These are phyloP conservation scores for Halenospora varia DNA, from an alignment of 495 filamentous ascomycete genomes.

Conservation along the genomic window DNA sequence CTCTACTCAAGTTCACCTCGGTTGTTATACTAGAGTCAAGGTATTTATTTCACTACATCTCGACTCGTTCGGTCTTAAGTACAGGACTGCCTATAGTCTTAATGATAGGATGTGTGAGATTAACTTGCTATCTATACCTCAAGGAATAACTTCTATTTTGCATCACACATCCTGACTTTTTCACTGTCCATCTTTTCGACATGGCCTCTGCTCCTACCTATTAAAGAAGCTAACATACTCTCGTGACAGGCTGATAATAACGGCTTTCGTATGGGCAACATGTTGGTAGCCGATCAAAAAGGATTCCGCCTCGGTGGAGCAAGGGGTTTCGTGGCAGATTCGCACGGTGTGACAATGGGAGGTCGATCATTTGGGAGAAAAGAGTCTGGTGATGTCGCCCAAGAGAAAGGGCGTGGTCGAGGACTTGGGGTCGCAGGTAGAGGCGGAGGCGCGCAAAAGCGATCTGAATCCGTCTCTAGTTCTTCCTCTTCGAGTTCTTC, in stretches of 20 bases:
- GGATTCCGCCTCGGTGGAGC: slow-evolving; percentile 29
- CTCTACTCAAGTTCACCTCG: not conserved
- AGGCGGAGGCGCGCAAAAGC: not conserved
- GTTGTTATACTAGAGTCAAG: too few species aligned
- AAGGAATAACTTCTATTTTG: too few species aligned
- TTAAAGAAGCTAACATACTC: not conserved
- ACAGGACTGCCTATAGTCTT: too few species aligned
- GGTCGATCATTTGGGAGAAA: slow-evolving; percentile 8
- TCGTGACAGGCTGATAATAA: slow-evolving; percentile 3
- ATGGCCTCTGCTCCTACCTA: not conserved
- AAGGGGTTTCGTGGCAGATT: slow-evolving; percentile 17
- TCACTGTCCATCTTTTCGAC: not conserved
- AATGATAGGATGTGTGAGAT: too few species aligned
- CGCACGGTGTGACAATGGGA: slow-evolving; percentile 30
- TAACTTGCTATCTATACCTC: too few species aligned
- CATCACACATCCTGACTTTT: too few species aligned
- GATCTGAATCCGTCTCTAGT: slow-evolving; percentile 14
- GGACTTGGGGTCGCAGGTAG: slow-evolving; percentile 3
- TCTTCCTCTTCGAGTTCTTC: slow-evolving; percentile 27
- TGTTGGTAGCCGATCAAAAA: slow-evolving; percentile 23
- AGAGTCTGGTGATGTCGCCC: not conserved
- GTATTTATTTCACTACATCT: too few species aligned
- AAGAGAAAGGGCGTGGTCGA: not conserved
- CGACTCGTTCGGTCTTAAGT: too few species aligned
- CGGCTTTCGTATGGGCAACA: slow-evolving; percentile 10